Evolutionary conservation across 2,329 filamentous ascomycete genomes (phyloP).

Genomic region (Pleoardoris graminearum): DNA sequence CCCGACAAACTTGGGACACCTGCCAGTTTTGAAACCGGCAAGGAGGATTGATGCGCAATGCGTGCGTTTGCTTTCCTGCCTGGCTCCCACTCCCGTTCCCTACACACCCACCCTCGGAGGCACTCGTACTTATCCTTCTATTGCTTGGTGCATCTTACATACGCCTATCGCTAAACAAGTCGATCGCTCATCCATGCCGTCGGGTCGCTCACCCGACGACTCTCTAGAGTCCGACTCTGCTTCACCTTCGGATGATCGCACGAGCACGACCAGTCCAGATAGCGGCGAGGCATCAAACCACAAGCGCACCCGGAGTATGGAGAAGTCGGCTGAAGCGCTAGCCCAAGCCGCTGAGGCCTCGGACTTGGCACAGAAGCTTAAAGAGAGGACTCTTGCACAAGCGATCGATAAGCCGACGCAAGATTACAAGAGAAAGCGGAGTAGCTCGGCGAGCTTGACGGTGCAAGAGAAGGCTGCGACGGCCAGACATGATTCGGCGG

Average conservation of each 20-base stretch:
- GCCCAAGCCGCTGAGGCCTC: neutral
- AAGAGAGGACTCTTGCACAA: neutral
- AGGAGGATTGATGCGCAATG: neutral
- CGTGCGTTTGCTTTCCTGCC: neutral
- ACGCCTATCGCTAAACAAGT: neutral
- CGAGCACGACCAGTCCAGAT: no score
- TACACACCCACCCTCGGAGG: no score
- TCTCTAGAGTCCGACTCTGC: no score
- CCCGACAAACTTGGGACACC: neutral
- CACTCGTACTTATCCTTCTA: no score
- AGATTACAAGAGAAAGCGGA: neutral
- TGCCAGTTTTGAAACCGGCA: neutral
- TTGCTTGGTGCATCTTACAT: neutral
- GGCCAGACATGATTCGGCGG: neutral
- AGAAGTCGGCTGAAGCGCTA: neutral
- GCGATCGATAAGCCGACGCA: conserved; percentile 1
- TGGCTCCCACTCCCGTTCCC: no score
- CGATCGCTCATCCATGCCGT: neutral
- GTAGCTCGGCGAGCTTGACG: neutral
- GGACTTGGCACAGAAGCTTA: neutral
- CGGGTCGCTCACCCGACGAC: neutral
- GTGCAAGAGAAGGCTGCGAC: neutral
- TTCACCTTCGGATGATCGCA: no score
- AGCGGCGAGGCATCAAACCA: no score
- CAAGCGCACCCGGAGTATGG: no score